A percentile compares a stretch with the other conserved stretches of the same genome.
Evolutionary conservation across 2,329 filamentous ascomycete species (phyloP).

Genomic region (Epichloe hybrida): DNA sequence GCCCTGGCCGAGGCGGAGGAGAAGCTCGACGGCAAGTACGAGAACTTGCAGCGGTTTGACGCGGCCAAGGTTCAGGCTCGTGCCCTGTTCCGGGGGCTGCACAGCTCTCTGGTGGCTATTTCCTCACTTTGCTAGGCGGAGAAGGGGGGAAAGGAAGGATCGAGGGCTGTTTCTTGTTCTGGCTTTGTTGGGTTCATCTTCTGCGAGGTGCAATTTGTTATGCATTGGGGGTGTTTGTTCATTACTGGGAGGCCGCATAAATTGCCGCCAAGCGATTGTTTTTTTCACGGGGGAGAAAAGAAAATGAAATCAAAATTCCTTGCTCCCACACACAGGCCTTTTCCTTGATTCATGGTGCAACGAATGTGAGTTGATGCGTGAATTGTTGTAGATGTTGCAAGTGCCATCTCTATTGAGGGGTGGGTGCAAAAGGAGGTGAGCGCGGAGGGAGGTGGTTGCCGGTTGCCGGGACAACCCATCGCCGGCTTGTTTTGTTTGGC

Average conservation of each 20-base stretch:
- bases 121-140: no score
- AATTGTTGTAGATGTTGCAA: no score
- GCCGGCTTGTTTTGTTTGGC: neutral
- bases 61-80: neutral
- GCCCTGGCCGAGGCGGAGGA: conserved; percentile 3
- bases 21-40: conserved; percentile 5
- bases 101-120: neutral
- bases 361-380: no score
- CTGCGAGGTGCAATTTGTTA: neutral
- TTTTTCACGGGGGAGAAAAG: neutral
- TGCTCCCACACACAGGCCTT: neutral
- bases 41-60: neutral
- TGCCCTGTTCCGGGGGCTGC: neutral
- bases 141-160: no score
- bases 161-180: no score
- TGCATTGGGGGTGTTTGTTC: no score
- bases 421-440: no score
- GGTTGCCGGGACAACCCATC: conserved; percentile 6
- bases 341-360: neutral
- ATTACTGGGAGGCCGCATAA: neutral
- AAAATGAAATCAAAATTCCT: neutral
- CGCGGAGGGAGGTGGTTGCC: neutral
- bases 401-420: no score
- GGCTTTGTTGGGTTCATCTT: neutral
- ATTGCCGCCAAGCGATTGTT: neutral